Conservation (phyloP, 23 red algal species). For the Gracilaria gracilis region DNA sequence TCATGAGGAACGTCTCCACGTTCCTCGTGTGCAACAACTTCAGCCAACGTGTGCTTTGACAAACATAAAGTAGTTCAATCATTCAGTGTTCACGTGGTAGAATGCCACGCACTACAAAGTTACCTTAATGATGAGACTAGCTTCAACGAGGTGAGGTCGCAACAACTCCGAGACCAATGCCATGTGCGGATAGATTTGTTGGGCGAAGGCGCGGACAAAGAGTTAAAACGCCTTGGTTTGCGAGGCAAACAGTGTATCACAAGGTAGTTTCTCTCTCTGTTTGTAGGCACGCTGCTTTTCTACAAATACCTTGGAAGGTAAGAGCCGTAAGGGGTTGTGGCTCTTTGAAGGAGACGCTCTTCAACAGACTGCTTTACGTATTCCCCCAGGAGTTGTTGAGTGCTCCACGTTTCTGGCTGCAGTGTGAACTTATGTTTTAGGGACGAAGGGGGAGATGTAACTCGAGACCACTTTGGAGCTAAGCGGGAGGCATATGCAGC, state of each 20-base stretch:
- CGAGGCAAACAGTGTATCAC: neutral
- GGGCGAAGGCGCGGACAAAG: neutral
- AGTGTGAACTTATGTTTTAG: neutral
- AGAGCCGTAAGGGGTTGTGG: too few relatives aligned
- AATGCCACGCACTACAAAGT: too few relatives aligned
- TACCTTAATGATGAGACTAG: too few relatives aligned
- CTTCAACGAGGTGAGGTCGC: too few relatives aligned
- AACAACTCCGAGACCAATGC: neutral
- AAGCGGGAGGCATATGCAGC: neutral
- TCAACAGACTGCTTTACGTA: neutral
- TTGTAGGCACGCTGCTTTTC: too few relatives aligned
- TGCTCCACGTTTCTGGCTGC: neutral
- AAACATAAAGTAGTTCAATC: too few relatives aligned
- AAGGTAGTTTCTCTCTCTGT: too few relatives aligned
- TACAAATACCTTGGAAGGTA: too few relatives aligned
- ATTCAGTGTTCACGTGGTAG: too few relatives aligned
- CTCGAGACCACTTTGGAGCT: neutral
- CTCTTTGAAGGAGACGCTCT: neutral
- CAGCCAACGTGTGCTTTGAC: too few relatives aligned
- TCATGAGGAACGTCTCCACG: too few relatives aligned
- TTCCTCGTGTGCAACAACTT: too few relatives aligned
- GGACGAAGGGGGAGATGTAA: neutral
- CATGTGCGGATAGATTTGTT: neutral
- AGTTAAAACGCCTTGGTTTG: neutral
- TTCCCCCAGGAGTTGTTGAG: neutral